Conservation (phyloP, 2,329 filamentous ascomycete genomes). For the Anisogramma anomala region DNA sequence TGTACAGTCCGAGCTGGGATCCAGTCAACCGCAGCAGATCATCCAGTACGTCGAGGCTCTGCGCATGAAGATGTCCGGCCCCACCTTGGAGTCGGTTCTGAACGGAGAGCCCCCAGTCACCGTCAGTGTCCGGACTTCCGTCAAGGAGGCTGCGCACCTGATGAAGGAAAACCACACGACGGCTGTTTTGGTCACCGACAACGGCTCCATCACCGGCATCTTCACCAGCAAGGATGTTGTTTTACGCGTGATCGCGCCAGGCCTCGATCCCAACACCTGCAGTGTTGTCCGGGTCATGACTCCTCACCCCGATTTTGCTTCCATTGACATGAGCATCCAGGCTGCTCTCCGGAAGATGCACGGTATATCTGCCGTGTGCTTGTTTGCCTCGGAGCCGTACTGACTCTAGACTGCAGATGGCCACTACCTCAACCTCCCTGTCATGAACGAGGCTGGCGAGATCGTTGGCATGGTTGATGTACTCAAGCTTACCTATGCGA, state of each 20-base stretch:
- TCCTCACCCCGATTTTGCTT: conserved; percentile 95
- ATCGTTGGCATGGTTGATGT: conserved; percentile 99
- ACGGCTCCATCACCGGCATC: conserved; percentile 94
- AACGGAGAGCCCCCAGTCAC: conserved; percentile 87
- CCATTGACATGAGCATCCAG: conserved; percentile 98
- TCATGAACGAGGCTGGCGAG: conserved; percentile 95
- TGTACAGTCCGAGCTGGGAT: conserved; percentile 91
- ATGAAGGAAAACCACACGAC: conserved; percentile 99
- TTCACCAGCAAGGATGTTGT: conserved; percentile 99
- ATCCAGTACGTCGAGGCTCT: conserved; percentile 98
- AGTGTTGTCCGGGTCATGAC: conserved; percentile 99
- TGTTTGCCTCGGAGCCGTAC: neutral
- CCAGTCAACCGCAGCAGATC: conserved; percentile 94
- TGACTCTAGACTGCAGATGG: conserved; percentile 53
- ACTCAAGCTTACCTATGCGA: conserved; percentile 94
- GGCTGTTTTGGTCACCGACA: conserved; percentile 88
- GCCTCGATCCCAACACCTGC: conserved; percentile 85
- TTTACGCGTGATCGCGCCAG: conserved; percentile 91
- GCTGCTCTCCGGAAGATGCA: conserved; percentile 98
- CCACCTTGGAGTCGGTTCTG: conserved; percentile 86
- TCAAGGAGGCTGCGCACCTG: conserved; percentile 84
- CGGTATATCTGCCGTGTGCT: conserved; percentile 45
- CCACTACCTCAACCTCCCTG: conserved; percentile 93
- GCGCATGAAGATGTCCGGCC: conserved; percentile 92
- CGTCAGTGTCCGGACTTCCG: conserved; percentile 88